Conservation (phyloP, 1,139 yeast genomes). For the Yamadazyma diospyri region DNA sequence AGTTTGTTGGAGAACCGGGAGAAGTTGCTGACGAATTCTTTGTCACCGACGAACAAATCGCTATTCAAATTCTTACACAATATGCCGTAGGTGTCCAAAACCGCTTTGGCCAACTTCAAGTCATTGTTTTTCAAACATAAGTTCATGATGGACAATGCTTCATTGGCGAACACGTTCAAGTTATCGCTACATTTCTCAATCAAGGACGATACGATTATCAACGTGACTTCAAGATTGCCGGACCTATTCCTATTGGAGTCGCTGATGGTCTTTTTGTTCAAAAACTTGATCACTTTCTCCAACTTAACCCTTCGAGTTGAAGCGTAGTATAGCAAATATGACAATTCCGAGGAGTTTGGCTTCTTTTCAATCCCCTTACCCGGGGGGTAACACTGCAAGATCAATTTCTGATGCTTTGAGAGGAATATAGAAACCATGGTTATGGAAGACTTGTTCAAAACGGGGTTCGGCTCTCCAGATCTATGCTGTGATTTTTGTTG, state of each 20-base stretch:
- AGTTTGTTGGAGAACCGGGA: conserved; percentile 37
- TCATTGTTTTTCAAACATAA: conserved; percentile 50
- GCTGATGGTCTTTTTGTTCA: conserved; percentile 57
- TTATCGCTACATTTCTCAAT: conserved; percentile 78
- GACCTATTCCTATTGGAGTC: conserved; percentile 62
- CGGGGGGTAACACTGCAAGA: conserved; percentile 89
- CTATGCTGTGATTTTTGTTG: conserved; percentile 2
- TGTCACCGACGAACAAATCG: conserved; percentile 70
- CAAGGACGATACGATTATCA: conserved; percentile 65
- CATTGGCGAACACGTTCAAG: conserved; percentile 73
- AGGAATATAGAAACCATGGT: conserved; percentile 34
- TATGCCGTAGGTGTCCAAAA: conserved; percentile 48
- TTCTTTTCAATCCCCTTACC: conserved; percentile 82
- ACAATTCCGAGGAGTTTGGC: conserved; percentile 88
- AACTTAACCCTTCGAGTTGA: conserved; percentile 84
- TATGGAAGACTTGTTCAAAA: too few relatives aligned
- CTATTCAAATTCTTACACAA: conserved; percentile 67
- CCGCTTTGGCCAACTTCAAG: conserved; percentile 51
- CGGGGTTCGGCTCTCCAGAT: too few relatives aligned
- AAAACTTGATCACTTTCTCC: conserved; percentile 75
- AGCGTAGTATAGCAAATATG: conserved; percentile 87
- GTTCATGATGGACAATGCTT: conserved; percentile 49
- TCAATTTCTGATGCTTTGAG: conserved; percentile 87
- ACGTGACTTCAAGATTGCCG: conserved; percentile 82
- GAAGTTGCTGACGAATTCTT: conserved; percentile 53